Evolutionary conservation across 1,139 yeast species (phyloP), one percentile per base, ranked within the genome.

Genomic region (Yamadazyma epiphylla): DNA sequence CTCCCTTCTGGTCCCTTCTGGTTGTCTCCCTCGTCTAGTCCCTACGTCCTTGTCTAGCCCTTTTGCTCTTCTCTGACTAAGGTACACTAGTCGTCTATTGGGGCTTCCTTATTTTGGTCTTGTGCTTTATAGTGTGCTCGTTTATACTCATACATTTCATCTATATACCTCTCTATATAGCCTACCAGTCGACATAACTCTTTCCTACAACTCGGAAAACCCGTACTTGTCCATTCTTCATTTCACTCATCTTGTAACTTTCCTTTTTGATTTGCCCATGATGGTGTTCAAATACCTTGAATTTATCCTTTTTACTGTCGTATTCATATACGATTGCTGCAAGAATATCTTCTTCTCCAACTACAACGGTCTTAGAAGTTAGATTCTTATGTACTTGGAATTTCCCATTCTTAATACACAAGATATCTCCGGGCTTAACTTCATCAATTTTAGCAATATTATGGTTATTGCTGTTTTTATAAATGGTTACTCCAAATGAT

Each of bases 391-490:
- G 86, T 6, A 80, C 74, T 36, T 74, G 77, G 58, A 89, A 88
- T 38, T 72, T 73, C 7, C 88, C 95, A 36, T 77, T 76, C 45
- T 80, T 75, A 41, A 87, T 73, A 38, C 87, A 82, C 28, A 87
- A 59, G 12, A 91, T 67, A 52, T 91, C 97, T 35, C 98, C 98
- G 0, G 94, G 80, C 30, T 74, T 70, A 35, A 87, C 74, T 27
- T 78, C 85, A 33, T 79, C 91, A 19, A 62, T 46, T 42, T 74
- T 75, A 13, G 70, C 64, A 10, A 78, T 74, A 24, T 78, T 78
- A 29, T 74, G 66, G 35, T 58, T 59, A 42, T 57, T 60, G 32
- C 44, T 38, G 37, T 54, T 60, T 45, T 69, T 64, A 55, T 83
- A 86, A 28, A 89, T 66, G 2, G 80, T 65, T 0, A 77, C 82